Percentiles rank a stretch among this genome's conserved stretches.
phyloP scores from a whole-genome alignment of 78 protist species.

The Cyanophora paradoxa region DNA sequence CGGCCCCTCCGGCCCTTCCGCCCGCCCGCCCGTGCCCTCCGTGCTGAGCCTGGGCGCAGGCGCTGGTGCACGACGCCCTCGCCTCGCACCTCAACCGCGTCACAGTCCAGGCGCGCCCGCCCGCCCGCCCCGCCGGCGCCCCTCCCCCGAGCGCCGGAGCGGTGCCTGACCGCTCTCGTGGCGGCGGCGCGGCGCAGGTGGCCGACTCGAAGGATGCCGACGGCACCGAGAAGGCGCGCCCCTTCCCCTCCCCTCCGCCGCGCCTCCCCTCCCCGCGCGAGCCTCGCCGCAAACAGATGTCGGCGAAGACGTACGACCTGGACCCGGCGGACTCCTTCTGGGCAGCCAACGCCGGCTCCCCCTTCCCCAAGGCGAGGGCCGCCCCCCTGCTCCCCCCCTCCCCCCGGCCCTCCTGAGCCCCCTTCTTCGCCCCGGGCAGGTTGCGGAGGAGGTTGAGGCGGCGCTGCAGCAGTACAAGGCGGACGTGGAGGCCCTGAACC shows the following conservation, averaged over 20 bases:
- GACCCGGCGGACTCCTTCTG: constrained; percentile 68
- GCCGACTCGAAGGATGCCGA: background rate
- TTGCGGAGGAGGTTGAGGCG: constrained; percentile 11
- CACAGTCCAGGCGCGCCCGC: background rate
- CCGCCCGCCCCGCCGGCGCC: no score
- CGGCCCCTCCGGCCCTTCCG: no score
- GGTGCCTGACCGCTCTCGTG: no score
- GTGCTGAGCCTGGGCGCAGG: no score
- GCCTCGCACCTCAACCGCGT: constrained; percentile 59
- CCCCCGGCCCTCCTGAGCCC: no score
- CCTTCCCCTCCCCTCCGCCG: no score
- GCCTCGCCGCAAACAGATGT: background rate
- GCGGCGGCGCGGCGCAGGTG: no score
- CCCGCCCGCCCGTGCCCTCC: no score
- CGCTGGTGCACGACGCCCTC: constrained; percentile 70
- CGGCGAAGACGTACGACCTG: constrained; percentile 40
- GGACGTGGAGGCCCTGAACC: constrained; percentile 13
- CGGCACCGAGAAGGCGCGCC: background rate
- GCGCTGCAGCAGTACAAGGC: background rate
- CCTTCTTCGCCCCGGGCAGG: no score
- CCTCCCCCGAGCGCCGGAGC: no score
- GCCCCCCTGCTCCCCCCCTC: no score
- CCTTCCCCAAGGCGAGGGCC: constrained; percentile 68
- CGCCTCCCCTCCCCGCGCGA: no score
- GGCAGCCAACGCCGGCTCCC: constrained; percentile 39